Evolutionary conservation across 1,284 basidiomycete genomes (phyloP).

Genomic region (Naganishia sp.): DNA sequence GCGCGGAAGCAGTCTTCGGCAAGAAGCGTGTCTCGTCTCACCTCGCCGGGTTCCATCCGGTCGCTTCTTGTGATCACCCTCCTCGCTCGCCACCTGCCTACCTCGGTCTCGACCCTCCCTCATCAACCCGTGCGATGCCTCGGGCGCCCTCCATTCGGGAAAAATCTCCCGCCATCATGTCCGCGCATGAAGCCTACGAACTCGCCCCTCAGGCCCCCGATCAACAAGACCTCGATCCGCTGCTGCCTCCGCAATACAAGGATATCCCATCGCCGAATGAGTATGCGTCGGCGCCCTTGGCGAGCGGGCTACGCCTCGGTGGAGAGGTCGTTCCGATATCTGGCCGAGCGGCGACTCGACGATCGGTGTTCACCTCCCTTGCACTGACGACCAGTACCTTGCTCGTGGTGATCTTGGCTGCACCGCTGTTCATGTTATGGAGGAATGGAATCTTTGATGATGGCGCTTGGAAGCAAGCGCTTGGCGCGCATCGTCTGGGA

Average conservation of each 20-base stretch:
- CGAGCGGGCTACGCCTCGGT: constrained; percentile 7
- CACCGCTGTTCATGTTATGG: constrained; percentile 36
- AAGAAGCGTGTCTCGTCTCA: constrained; percentile 10
- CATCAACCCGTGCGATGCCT: background rate
- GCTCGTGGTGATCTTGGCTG: constrained; percentile 39
- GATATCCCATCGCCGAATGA: background rate
- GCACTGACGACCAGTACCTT: constrained; percentile 40
- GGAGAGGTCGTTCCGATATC: background rate
- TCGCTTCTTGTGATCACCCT: background rate
- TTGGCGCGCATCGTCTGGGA: constrained; percentile 31
- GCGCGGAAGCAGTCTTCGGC: background rate
- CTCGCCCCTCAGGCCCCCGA: background rate
- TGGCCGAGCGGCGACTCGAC: background rate
- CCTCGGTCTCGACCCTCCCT: background rate
- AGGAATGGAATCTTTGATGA: constrained; percentile 43
- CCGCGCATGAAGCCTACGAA: constrained; percentile 7
- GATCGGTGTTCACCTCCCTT: constrained; percentile 21
- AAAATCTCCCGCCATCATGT: constrained; percentile 5
- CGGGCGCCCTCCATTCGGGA: background rate
- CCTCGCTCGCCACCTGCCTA: background rate
- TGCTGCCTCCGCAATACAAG: constrained; percentile 46
- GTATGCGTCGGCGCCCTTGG: constrained; percentile 26
- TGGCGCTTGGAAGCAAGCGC: constrained; percentile 41
- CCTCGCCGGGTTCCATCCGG: background rate
- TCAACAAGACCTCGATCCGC: constrained; percentile 37